Conservation (phyloP, 441 rosid species). For the Arabidopsis lyrata region DNA sequence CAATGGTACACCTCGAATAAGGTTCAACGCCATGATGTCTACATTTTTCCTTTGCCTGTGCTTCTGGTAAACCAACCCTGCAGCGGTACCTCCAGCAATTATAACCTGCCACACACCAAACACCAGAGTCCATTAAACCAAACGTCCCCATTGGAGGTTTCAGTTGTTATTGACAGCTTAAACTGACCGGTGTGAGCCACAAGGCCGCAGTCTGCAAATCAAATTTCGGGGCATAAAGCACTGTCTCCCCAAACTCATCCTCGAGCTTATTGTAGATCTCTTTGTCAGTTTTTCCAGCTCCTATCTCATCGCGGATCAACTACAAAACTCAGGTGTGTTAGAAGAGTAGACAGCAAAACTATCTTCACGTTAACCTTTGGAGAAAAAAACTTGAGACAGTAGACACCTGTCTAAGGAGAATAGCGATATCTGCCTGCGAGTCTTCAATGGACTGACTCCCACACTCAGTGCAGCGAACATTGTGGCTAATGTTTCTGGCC, state of each 20-base stretch:
- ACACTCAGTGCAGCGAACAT: slow-evolving; percentile 94
- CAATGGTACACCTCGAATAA: slow-evolving; percentile 79
- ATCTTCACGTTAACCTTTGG: background rate
- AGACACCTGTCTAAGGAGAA: slow-evolving; percentile 83
- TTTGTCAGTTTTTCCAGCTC: slow-evolving; percentile 82
- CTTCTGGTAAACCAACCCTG: slow-evolving; percentile 67
- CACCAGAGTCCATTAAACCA: slow-evolving; percentile 19
- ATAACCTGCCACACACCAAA: slow-evolving; percentile 59
- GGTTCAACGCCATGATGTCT: slow-evolving; percentile 86
- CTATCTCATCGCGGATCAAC: slow-evolving; percentile 92
- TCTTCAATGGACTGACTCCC: slow-evolving; percentile 99
- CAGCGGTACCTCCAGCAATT: slow-evolving; percentile 78
- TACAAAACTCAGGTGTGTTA: slow-evolving; percentile 45
- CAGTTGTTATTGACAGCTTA: slow-evolving; percentile 10
- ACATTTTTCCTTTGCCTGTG: slow-evolving; percentile 79
- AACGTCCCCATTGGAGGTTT: background rate
- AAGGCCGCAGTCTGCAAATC: slow-evolving; percentile 92
- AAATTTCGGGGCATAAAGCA: slow-evolving; percentile 91
- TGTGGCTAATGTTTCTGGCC: slow-evolving; percentile 92
- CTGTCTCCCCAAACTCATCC: slow-evolving; percentile 92
- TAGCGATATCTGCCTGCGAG: slow-evolving; percentile 94
- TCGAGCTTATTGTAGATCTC: slow-evolving; percentile 89
- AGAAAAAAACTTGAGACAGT: slow-evolving; percentile 12
- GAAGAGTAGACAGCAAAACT: background rate
- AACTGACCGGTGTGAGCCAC: slow-evolving; percentile 93